Evolutionary conservation across 75 land plant species (phyloP).

Genomic region (Selaginella moellendorffii): DNA sequence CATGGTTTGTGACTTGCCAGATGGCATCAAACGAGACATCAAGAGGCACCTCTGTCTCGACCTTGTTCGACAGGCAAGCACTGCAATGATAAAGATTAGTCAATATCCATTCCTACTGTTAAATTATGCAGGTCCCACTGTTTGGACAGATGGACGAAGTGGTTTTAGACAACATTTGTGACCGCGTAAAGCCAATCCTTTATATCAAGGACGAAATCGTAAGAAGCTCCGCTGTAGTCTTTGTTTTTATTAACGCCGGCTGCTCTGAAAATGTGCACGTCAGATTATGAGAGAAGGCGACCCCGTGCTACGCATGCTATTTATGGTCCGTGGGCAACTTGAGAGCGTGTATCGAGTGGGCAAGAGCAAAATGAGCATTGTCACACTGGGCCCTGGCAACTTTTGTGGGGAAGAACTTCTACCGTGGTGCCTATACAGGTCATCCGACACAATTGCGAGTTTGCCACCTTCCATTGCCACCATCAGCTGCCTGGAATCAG

Average conservation of each 20-base stretch:
- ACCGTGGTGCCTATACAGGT: constrained; percentile 69
- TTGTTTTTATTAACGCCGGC: neutral
- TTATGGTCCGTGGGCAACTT: constrained; percentile 59
- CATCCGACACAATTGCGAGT: constrained; percentile 40
- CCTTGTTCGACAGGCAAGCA: constrained; percentile 56
- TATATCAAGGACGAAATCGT: constrained; percentile 81
- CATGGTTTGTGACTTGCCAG: constrained; percentile 53
- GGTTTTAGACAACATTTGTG: constrained; percentile 82
- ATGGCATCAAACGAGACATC: constrained; percentile 76
- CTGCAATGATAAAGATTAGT: too few relatives aligned
- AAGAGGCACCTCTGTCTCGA: constrained; percentile 64
- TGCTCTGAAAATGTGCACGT: neutral
- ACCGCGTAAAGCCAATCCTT: constrained; percentile 57
- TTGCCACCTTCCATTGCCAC: constrained; percentile 82
- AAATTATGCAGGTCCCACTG: constrained; percentile 61
- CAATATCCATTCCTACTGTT: too few relatives aligned
- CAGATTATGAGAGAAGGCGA: constrained; percentile 81
- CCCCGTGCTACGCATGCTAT: constrained; percentile 63
- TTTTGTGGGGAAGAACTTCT: constrained; percentile 84
- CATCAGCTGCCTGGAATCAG: constrained; percentile 43
- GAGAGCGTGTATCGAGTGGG: constrained; percentile 52
- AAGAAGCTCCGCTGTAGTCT: too few relatives aligned
- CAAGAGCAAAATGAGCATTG: constrained; percentile 47
- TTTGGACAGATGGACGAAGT: constrained; percentile 73
- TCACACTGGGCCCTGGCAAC: constrained; percentile 58